A percentile compares a stretch with the other conserved stretches of the same genome.
Conservation (phyloP, 2,329 filamentous ascomycete species). For the Emericellopsis cladophorae region DNA sequence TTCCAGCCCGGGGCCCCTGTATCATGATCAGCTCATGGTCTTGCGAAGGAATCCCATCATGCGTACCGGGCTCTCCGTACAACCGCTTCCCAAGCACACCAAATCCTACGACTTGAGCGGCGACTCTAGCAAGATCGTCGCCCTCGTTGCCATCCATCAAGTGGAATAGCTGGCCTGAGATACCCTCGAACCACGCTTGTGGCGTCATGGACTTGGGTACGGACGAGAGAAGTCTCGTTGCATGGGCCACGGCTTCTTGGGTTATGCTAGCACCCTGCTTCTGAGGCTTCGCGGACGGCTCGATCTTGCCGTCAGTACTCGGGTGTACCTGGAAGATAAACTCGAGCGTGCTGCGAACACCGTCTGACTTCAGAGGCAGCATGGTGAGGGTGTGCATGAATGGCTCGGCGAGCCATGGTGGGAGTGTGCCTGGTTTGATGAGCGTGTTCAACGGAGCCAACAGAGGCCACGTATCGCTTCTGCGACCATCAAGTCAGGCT, state of each 20-base stretch:
- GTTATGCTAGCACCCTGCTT: slow-evolving; percentile 52
- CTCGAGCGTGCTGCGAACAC: slow-evolving; percentile 55
- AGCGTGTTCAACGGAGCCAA: slow-evolving; percentile 50
- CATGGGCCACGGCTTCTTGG: slow-evolving; percentile 53
- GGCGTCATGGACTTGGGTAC: slow-evolving; percentile 41
- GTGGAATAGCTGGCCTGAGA: slow-evolving; percentile 47
- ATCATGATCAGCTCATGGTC: neutral
- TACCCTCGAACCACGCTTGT: slow-evolving; percentile 45
- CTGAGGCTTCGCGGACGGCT: slow-evolving; percentile 29
- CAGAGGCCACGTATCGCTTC: slow-evolving; percentile 18
- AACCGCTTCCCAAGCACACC: slow-evolving; percentile 53
- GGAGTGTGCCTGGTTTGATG: slow-evolving; percentile 46
- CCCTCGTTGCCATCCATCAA: slow-evolving; percentile 44
- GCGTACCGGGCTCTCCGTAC: slow-evolving; percentile 47
- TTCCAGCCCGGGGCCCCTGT: slow-evolving; percentile 47
- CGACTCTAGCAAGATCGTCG: slow-evolving; percentile 19
- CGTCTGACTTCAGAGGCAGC: slow-evolving; percentile 47
- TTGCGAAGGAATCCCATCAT: neutral
- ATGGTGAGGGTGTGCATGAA: slow-evolving; percentile 45
- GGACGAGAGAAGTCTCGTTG: slow-evolving; percentile 46
- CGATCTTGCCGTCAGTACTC: slow-evolving; percentile 25
- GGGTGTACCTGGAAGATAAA: slow-evolving; percentile 61
- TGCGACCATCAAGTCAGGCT: slow-evolving; percentile 6
- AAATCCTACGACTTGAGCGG: slow-evolving; percentile 30
- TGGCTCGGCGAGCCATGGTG: slow-evolving; percentile 44